Evolutionary conservation across 345 rosid genomes (phyloP), one percentile per base, ranked within the genome.

Genomic region (Rhizophora mangle): DNA sequence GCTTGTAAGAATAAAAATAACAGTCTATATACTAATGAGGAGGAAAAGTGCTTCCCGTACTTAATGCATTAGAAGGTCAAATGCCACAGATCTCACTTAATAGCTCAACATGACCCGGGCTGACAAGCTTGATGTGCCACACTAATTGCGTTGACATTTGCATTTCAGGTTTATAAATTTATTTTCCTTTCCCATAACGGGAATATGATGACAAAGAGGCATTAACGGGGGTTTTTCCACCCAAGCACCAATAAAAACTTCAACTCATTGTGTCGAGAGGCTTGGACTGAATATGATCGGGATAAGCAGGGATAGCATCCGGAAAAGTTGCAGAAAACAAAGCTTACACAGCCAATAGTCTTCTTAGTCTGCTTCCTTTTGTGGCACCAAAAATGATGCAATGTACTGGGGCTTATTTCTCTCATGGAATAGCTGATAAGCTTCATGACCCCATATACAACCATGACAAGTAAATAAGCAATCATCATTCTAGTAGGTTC

Each of bases 351-450:
- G 79, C 86, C 9, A 56, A 24, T 24, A 72, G 83, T 47, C 68
- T 83, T 57, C 47, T 87, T 21, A 85, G 89, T 64, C 82, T 87
- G 20, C 86, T 89, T 29, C 77, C 86, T 5, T 80, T 76, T 43
- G 80, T 89, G 68, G 90, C 96, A 37, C 92, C 92, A 3, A 86
- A 87, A 73, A 82, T 79, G 85, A 87, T 86, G 89, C 72, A 54
- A 75, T 86, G 92, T 11, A 81, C 84, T 3, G 87, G 83, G 77
- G 81, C 88, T 69, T 93, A 89, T 78, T 87, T 87, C 82, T 89
- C 97, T 68, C 88, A 84, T 31, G 96, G 89, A 62, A 76, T 89
- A 75, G 89, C 93, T 4, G 90, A 87, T 53, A 61, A 89, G 79
- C 87, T 87, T 0, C 82, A 82, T 1, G 89, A 89, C 62, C 91